Evolutionary conservation across 176 grass and related monocot species (phyloP).

Genomic region (Carex littledalei): DNA sequence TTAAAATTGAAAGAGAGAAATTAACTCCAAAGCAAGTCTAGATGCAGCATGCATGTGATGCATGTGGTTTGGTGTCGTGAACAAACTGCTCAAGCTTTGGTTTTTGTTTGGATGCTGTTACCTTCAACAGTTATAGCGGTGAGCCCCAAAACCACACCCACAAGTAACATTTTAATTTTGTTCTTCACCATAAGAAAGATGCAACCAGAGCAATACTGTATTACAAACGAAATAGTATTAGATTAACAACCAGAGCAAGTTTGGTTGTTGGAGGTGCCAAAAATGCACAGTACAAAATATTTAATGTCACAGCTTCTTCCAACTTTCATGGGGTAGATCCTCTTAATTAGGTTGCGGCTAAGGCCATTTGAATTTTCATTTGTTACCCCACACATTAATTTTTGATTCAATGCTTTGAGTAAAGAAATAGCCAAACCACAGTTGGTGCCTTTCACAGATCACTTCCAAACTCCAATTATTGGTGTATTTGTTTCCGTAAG

Average conservation of each 20-base stretch:
- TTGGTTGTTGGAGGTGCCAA: background rate
- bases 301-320: background rate
- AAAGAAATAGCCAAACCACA: conserved; percentile 6
- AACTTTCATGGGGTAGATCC: background rate
- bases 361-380: background rate
- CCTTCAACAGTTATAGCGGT: conserved; percentile 3
- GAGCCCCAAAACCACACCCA: conserved; percentile 5
- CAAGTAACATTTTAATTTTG: background rate
- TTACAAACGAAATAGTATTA: background rate
- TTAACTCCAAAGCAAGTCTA: background rate
- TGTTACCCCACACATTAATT: conserved; percentile 3
- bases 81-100: conserved; percentile 11
- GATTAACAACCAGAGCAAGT: background rate
- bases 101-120: conserved; percentile 17
- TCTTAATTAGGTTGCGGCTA: background rate
- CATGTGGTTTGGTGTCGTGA: conserved; percentile 13
- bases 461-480: conserved; percentile 18
- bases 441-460: conserved; percentile 17
- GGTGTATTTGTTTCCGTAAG: background rate
- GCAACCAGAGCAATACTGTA: background rate
- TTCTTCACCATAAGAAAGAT: background rate
- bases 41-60: conserved; percentile 3
- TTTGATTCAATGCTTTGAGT: conserved; percentile 20
- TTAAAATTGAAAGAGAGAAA: background rate
- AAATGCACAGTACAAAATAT: background rate